A percentile compares a stretch with the other conserved stretches of the same genome.
Evolutionary conservation across 1,139 yeast species (phyloP).

Genomic region (Zygoascus hellenicus): DNA sequence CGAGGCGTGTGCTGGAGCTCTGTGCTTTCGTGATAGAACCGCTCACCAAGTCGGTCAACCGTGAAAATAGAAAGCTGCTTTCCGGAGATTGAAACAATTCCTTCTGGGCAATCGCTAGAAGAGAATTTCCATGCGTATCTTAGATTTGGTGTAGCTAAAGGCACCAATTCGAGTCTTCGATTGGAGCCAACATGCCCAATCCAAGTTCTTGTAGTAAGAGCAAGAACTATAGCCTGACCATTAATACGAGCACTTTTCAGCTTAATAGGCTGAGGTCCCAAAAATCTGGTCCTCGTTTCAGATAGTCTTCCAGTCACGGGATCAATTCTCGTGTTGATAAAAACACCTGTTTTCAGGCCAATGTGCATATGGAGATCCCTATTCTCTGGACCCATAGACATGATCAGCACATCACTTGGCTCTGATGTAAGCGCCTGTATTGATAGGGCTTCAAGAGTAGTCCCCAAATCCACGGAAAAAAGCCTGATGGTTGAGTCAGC

Average conservation of each 20-base stretch:
- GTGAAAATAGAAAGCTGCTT: constrained; percentile 54
- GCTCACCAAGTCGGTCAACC: constrained; percentile 47
- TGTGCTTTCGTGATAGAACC: constrained; percentile 42
- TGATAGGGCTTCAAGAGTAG: constrained; percentile 55
- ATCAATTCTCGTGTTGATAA: constrained; percentile 58
- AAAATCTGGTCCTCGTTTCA: constrained; percentile 64
- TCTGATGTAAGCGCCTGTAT: constrained; percentile 65
- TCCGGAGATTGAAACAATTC: constrained; percentile 55
- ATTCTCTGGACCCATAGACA: constrained; percentile 29
- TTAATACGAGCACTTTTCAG: constrained; percentile 38
- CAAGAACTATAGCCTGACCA: constrained; percentile 29
- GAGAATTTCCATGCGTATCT: constrained; percentile 47
- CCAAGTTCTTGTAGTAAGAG: constrained; percentile 40
- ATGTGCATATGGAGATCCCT: constrained; percentile 49
- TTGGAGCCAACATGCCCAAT: constrained; percentile 33
- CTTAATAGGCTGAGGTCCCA: constrained; percentile 61
- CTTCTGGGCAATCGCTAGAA: constrained; percentile 60
- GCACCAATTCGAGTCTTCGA: constrained; percentile 29
- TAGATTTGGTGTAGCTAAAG: constrained; percentile 31
- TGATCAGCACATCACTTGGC: constrained; percentile 46
- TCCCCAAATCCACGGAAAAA: constrained; percentile 57
- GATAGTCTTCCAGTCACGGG: constrained; percentile 55
- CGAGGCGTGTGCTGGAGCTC: constrained; percentile 52
- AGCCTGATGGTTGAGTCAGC: constrained; percentile 68
- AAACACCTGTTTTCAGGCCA: constrained; percentile 80